Evolutionary conservation across 2,329 filamentous ascomycete genomes (phyloP).

Genomic region (Cytospora leucostoma): DNA sequence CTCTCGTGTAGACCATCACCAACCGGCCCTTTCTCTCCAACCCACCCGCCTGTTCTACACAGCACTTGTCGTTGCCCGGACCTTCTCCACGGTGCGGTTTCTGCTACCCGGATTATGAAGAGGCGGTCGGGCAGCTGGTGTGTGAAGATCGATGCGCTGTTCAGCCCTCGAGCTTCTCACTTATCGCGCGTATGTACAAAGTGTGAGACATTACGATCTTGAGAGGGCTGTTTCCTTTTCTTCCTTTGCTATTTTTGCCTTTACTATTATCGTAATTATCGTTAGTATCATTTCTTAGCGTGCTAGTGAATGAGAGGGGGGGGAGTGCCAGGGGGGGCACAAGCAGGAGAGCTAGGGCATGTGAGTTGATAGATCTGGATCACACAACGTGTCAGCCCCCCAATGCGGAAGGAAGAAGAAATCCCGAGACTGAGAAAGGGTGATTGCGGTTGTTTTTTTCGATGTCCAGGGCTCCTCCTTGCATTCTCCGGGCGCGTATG

Average conservation of each 20-base stretch:
- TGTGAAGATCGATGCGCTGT: not conserved
- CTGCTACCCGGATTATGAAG: too few species aligned
- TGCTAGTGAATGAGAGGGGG: not conserved
- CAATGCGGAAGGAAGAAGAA: not conserved
- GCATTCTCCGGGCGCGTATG: not conserved
- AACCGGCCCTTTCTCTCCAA: too few species aligned
- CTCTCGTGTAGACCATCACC: too few species aligned
- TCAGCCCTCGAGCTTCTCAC: not conserved
- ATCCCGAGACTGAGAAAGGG: constrained; percentile 1
- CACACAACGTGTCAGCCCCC: not conserved
- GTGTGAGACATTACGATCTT: too few species aligned
- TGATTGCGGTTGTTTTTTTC: not conserved
- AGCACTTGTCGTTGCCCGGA: too few species aligned
- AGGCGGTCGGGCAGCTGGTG: not conserved
- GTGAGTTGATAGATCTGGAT: constrained; percentile 1
- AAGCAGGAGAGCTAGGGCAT: not conserved
- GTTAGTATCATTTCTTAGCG: not conserved
- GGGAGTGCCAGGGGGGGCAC: not conserved
- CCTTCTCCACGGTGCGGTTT: too few species aligned
- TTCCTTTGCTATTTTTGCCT: not conserved
- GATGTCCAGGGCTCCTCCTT: constrained; percentile 6
- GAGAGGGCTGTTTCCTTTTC: not conserved
- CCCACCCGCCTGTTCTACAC: too few species aligned
- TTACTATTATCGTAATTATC: not conserved
- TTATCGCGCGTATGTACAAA: too few species aligned